phyloP scores from a whole-genome alignment of 2,329 filamentous ascomycete species.

The Talaromyces sp. region DNA sequence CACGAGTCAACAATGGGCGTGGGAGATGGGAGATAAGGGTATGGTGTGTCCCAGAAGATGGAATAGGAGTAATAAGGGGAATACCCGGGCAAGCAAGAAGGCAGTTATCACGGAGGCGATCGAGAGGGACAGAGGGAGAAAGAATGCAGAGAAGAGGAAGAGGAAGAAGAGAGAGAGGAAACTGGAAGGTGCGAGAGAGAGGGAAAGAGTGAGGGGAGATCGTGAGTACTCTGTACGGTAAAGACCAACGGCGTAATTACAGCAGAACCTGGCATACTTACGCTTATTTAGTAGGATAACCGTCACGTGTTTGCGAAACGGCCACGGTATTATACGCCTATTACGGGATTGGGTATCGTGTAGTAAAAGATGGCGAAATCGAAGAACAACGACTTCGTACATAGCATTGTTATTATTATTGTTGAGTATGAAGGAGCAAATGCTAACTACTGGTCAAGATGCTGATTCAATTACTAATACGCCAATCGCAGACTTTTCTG shows the following conservation, averaged over 20 bases:
- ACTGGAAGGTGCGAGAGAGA: not conserved
- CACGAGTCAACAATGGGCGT: constrained; percentile 18
- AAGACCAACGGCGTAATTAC: constrained; percentile 27
- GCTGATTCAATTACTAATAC: not conserved
- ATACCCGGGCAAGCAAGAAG: not conserved
- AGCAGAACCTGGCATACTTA: not conserved
- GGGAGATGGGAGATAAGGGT: constrained; percentile 4
- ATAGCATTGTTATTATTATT: not conserved
- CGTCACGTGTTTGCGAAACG: constrained; percentile 39
- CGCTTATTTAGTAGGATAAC: not conserved
- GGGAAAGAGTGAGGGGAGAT: constrained; percentile 8
- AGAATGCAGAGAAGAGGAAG: not conserved
- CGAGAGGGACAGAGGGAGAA: not conserved
- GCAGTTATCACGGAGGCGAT: not conserved
- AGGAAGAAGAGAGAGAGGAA: not conserved
- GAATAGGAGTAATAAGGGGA: not conserved
- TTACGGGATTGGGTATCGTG: not conserved
- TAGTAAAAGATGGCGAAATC: not conserved
- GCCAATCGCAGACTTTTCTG: not conserved
- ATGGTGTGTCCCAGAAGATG: not conserved
- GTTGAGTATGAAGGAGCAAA: not conserved
- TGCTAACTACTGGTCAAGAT: not conserved
- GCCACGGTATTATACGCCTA: not conserved
- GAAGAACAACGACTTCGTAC: not conserved
- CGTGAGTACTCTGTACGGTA: constrained; percentile 20